Evolutionary conservation across 2,329 filamentous ascomycete genomes (phyloP).

Genomic region (Conoideocrella luteorostrata): DNA sequence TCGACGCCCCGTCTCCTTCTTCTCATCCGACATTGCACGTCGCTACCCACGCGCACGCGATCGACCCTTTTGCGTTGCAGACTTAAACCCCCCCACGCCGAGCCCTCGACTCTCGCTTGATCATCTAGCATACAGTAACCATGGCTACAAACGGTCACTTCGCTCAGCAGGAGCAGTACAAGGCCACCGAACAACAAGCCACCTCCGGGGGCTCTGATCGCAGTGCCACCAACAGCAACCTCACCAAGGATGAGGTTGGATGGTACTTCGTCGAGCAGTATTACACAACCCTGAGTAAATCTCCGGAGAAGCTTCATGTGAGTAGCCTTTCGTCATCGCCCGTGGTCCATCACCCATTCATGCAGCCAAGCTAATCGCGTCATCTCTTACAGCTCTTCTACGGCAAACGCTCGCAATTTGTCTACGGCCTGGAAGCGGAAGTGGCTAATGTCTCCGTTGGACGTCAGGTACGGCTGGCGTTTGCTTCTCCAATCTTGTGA

Average conservation of each 20-base stretch:
- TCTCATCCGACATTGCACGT: neutral
- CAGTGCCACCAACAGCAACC: conserved; percentile 36
- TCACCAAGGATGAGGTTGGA: conserved; percentile 87
- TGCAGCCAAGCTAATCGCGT: neutral
- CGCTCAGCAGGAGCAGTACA: conserved; percentile 38
- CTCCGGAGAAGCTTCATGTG: conserved; percentile 84
- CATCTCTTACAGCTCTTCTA: conserved; percentile 67
- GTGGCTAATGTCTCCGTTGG: conserved; percentile 81
- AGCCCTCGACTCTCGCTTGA: conserved; percentile 4
- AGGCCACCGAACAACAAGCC: conserved; percentile 34
- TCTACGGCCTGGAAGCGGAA: conserved; percentile 86
- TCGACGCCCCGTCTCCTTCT: neutral
- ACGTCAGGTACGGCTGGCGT: conserved; percentile 55
- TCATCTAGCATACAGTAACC: conserved; percentile 16
- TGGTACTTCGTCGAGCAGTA: conserved; percentile 99
- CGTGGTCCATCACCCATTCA: no score
- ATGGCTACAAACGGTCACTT: conserved; percentile 55
- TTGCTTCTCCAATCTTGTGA: neutral
- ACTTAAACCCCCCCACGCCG: no score
- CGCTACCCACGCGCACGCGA: neutral
- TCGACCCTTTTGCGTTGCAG: conserved; percentile 1
- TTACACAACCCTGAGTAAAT: conserved; percentile 95
- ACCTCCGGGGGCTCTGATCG: conserved; percentile 27
- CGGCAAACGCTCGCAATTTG: conserved; percentile 90
- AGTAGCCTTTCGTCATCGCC: conserved; percentile 20